Conservation (phyloP, 108 stramenopile genomes). For the Stephanodiscus triporus region DNA sequence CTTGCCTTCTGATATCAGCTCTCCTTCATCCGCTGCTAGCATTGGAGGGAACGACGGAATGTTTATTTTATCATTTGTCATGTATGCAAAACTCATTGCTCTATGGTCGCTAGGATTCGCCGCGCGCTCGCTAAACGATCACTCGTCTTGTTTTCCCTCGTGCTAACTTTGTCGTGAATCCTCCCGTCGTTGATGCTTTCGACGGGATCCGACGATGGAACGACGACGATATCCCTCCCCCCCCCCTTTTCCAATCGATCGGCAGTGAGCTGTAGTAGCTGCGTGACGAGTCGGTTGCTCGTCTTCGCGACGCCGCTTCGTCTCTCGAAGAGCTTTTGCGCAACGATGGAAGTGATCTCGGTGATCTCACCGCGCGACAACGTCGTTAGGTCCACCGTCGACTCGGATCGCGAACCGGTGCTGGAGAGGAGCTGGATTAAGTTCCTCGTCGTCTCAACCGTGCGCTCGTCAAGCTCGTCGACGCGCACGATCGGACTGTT, state of each 20-base stretch:
- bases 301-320: constrained; percentile 70
- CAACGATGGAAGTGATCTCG: constrained; percentile 65
- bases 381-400: constrained; percentile 57
- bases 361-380: constrained; percentile 62
- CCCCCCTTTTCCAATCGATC: constrained; percentile 62
- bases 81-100: constrained; percentile 35
- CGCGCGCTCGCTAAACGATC: constrained; percentile 42
- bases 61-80: no score
- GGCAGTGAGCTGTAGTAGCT: constrained; percentile 75
- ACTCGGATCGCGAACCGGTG: constrained; percentile 13
- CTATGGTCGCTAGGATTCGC: constrained; percentile 41
- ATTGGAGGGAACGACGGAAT: no score
- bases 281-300: constrained; percentile 65
- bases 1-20: no score
- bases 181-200: constrained; percentile 21
- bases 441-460: constrained; percentile 77
- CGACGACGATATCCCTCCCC: constrained; percentile 51
- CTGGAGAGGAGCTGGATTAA: constrained; percentile 54
- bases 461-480: constrained; percentile 69
- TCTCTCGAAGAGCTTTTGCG: constrained; percentile 73
- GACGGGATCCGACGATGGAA: constrained; percentile 27
- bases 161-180: constrained; percentile 22
- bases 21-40: no score
- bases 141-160: constrained; percentile 19
- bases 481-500: constrained; percentile 74